These are phyloP conservation scores for Clarireedia paspali DNA, from an alignment of 2,329 filamentous ascomycete species.

Conservation along the genomic window DNA sequence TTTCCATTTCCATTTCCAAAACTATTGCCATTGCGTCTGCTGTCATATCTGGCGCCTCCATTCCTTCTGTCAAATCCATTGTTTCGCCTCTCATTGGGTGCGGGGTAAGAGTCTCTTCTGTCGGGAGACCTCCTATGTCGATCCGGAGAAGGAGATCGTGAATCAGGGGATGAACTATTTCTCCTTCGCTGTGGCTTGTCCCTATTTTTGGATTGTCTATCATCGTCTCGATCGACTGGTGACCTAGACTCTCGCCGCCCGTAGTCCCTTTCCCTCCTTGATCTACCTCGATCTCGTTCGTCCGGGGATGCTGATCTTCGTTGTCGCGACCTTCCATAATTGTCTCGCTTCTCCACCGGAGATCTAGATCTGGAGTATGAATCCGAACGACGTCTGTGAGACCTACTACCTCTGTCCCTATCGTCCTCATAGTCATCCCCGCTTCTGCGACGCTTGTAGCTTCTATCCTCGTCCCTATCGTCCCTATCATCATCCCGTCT, in stretches of 20 bases:
- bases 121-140: slow-evolving; percentile 29
- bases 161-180: slow-evolving; percentile 25
- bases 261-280: slow-evolving; percentile 15
- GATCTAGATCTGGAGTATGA: slow-evolving; percentile 27
- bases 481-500: slow-evolving; percentile 27
- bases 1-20: slow-evolving; percentile 24
- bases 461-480: slow-evolving; percentile 33
- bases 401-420: slow-evolving; percentile 18
- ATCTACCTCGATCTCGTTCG: slow-evolving; percentile 17
- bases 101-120: slow-evolving; percentile 22
- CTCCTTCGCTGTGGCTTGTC: slow-evolving; percentile 6
- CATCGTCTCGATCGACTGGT: background rate
- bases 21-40: slow-evolving; percentile 19
- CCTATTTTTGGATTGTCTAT: background rate
- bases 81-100: slow-evolving; percentile 20
- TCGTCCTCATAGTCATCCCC: slow-evolving; percentile 25
- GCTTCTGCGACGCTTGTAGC: slow-evolving; percentile 37
- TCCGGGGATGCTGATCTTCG: slow-evolving; percentile 27
- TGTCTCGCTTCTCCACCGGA: slow-evolving; percentile 17
- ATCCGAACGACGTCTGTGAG: slow-evolving; percentile 35
- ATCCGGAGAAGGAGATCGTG: slow-evolving; percentile 33
- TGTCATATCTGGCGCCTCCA: slow-evolving; percentile 17
- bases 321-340: slow-evolving; percentile 15
- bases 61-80: slow-evolving; percentile 15
- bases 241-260: slow-evolving; percentile 10